Conservation (phyloP, 1,284 basidiomycete genomes). For the Chondrostereum purpureum region DNA sequence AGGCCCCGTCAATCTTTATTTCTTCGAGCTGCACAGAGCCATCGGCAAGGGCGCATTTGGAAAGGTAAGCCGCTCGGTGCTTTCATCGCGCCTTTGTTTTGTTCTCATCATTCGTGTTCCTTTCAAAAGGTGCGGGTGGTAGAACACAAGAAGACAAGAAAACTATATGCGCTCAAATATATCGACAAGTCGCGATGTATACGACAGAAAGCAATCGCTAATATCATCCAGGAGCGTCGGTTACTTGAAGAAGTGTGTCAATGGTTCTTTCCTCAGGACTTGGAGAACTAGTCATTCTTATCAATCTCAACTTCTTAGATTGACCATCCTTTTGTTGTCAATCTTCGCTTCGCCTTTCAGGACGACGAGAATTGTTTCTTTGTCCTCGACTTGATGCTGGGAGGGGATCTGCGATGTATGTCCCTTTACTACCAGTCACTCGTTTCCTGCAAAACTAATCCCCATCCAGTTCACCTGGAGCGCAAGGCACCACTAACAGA, state of each 20-base stretch:
- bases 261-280: slow-evolving; percentile 16
- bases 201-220: slow-evolving; percentile 88
- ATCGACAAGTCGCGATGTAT: slow-evolving; percentile 93
- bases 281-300: slow-evolving; percentile 13
- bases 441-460: too few relatives aligned
- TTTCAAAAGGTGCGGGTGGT: slow-evolving; percentile 73
- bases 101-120: slow-evolving; percentile 1
- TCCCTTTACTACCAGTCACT: too few relatives aligned
- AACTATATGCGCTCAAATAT: slow-evolving; percentile 94
- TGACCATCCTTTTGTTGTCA: slow-evolving; percentile 92
- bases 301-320: slow-evolving; percentile 48
- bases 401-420: slow-evolving; percentile 89
- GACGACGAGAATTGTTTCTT: slow-evolving; percentile 99
- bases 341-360: slow-evolving; percentile 94
- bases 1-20: slow-evolving; percentile 89
- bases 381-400: slow-evolving; percentile 94
- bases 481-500: slow-evolving; percentile 75
- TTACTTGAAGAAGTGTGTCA: slow-evolving; percentile 77
- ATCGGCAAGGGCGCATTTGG: slow-evolving; percentile 98
- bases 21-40: slow-evolving; percentile 90
- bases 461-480: slow-evolving; percentile 80
- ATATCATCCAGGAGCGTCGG: slow-evolving; percentile 90
- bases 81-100: slow-evolving; percentile 4
- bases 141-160: slow-evolving; percentile 90
- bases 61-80: slow-evolving; percentile 64